Evolutionary conservation across 768 basidiomycete species (phyloP).

Genomic region (Agaricus blazei): DNA sequence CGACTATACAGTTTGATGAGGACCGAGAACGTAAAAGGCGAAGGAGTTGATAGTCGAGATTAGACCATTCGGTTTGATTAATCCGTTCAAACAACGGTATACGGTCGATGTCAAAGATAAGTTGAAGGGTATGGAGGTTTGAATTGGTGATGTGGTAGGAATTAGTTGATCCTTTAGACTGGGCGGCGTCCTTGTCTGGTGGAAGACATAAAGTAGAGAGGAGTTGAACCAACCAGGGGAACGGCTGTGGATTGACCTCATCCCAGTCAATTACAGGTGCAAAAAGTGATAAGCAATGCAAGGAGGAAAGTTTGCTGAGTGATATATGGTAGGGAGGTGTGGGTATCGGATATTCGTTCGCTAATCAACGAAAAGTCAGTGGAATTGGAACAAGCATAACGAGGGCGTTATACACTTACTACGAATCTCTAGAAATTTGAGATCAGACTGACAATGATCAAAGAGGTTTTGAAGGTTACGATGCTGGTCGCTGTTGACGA

Average conservation of each 20-base stretch:
- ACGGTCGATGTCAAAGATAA: conserved; percentile 3
- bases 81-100: conserved; percentile 2
- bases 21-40: background rate
- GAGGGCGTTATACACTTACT: background rate
- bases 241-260: conserved; percentile 2
- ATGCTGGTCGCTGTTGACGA: conserved; percentile 6
- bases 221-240: conserved; percentile 7
- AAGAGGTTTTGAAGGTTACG: conserved; percentile 5
- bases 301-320: background rate
- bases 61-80: conserved; percentile 4
- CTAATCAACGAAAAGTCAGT: background rate
- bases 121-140: conserved; percentile 4
- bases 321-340: conserved; percentile 1
- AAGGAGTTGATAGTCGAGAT: background rate
- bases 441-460: background rate
- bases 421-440: conserved; percentile 5
- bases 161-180: background rate
- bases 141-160: background rate
- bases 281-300: conserved; percentile 6
- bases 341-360: conserved; percentile 6
- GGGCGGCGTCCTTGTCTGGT: background rate
- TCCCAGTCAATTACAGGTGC: conserved; percentile 8
- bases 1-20: background rate
- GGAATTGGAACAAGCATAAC: background rate
- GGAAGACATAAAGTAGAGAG: conserved; percentile 2